phyloP scores from a whole-genome alignment of 169 alveolate genomes.

The Babesia sp. region DNA sequence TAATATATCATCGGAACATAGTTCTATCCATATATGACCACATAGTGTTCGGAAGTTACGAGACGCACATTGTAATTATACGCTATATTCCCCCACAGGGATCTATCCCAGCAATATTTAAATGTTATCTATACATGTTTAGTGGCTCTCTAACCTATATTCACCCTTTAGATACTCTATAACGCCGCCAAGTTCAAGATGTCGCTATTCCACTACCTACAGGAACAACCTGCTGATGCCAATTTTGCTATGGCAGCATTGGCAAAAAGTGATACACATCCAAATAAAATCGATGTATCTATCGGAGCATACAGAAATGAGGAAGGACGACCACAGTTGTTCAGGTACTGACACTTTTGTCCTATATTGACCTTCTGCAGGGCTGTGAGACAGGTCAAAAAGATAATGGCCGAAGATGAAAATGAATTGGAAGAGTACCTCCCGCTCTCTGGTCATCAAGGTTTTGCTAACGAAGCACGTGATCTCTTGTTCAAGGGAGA shows the following conservation, averaged over 20 bases:
- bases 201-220: constrained; percentile 44
- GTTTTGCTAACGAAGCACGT: constrained; percentile 51
- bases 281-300: constrained; percentile 56
- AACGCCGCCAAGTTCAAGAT: background rate
- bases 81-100: no score
- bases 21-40: no score
- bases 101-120: no score
- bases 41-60: no score
- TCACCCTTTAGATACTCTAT: no score
- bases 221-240: constrained; percentile 33
- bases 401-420: constrained; percentile 30
- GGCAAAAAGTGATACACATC: constrained; percentile 57
- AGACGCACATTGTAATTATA: no score
- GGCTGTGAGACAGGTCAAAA: constrained; percentile 45
- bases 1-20: background rate
- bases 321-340: constrained; percentile 44
- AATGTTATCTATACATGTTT: no score
- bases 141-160: no score
- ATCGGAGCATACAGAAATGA: constrained; percentile 54
- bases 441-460: constrained; percentile 44
- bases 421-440: constrained; percentile 62
- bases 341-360: constrained; percentile 24
- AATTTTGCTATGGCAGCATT: constrained; percentile 48
- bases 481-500: constrained; percentile 36
- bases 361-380: background rate